phyloP scores from a whole-genome alignment of 1,139 yeast genomes.

The Geotrichum histeridarum region DNA sequence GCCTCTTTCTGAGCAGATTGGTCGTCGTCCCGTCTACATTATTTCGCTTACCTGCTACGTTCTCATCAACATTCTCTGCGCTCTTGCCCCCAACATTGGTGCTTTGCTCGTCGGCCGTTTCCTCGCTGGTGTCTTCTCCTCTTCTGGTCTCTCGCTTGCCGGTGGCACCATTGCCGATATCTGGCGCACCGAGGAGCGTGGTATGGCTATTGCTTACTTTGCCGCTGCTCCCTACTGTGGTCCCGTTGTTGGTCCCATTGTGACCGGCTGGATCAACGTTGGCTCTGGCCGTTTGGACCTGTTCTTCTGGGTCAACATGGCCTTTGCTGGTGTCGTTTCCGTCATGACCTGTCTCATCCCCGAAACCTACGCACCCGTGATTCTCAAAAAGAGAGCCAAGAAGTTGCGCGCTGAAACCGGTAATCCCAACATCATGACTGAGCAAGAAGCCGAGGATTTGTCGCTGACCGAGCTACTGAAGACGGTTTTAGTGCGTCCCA shows the following conservation, averaged over 20 bases:
- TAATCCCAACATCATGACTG: constrained; percentile 78
- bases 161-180: constrained; percentile 91
- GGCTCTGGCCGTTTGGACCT: constrained; percentile 62
- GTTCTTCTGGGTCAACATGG: constrained; percentile 87
- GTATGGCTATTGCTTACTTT: constrained; percentile 83
- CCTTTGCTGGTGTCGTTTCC: constrained; percentile 83
- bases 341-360: constrained; percentile 59
- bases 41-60: constrained; percentile 68
- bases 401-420: constrained; percentile 74
- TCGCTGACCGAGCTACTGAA: constrained; percentile 58
- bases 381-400: constrained; percentile 66
- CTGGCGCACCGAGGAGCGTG: constrained; percentile 72
- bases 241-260: constrained; percentile 86
- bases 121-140: constrained; percentile 78
- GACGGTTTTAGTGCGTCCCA: constrained; percentile 68
- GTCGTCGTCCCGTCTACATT: constrained; percentile 79
- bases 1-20: constrained; percentile 79
- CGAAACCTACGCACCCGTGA: constrained; percentile 87
- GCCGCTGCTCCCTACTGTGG: constrained; percentile 92
- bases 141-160: constrained; percentile 78
- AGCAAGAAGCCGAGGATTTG: constrained; percentile 77
- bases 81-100: constrained; percentile 77
- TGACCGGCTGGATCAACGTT: constrained; percentile 77
- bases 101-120: constrained; percentile 76
- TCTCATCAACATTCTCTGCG: constrained; percentile 84